Conservation (phyloP, 768 basidiomycete species). For the Pholiota molesta region DNA sequence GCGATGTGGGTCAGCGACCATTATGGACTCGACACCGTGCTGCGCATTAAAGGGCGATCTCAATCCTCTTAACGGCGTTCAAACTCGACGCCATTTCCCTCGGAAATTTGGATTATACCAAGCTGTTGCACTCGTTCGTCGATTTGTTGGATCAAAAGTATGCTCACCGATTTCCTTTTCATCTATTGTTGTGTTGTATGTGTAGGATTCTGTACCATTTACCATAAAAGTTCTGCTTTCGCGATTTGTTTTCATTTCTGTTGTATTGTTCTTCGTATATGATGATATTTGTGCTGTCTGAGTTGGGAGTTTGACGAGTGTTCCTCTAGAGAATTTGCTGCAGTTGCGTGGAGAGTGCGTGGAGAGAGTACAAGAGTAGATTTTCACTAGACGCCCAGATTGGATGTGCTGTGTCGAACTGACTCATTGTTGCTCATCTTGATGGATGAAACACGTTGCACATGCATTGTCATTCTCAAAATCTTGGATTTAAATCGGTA, state of each 20-base stretch:
- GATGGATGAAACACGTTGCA: background rate
- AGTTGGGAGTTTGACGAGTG: background rate
- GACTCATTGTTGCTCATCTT: background rate
- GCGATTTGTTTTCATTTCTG: background rate
- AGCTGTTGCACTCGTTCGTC: background rate
- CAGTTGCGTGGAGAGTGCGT: too few relatives aligned
- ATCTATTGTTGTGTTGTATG: background rate
- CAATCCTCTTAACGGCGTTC: constrained; percentile 2
- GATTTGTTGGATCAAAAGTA: background rate
- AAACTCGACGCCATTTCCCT: background rate
- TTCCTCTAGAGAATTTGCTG: background rate
- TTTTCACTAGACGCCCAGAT: background rate
- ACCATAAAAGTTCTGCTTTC: background rate
- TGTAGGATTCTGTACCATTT: background rate
- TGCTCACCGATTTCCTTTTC: background rate
- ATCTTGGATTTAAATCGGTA: background rate
- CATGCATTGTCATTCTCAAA: background rate
- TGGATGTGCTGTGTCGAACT: background rate
- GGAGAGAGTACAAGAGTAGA: background rate
- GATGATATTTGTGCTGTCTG: background rate
- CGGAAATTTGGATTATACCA: background rate
- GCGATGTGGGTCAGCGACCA: constrained; percentile 67
- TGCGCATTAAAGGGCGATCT: constrained; percentile 24
- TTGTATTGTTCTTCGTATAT: background rate
- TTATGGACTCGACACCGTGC: constrained; percentile 54